Percentiles rank a stretch among this genome's conserved stretches.
Conservation (phyloP, 306 rosid genomes). For the Rosa lucieae region DNA sequence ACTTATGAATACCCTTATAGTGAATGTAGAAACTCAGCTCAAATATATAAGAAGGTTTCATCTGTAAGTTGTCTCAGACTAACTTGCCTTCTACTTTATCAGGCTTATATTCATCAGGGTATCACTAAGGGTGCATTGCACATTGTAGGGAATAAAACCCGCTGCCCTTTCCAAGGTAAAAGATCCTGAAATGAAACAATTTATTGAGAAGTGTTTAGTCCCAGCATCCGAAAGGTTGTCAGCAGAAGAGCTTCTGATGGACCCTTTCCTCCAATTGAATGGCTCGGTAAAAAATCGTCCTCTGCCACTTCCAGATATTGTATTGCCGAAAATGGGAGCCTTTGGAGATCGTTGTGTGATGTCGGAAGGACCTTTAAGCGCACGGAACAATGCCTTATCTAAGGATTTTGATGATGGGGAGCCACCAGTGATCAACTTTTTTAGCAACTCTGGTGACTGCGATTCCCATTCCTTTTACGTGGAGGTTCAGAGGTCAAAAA, state of each 20-base stretch:
- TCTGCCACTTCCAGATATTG: conserved; percentile 48
- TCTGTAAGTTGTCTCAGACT: conserved; percentile 34
- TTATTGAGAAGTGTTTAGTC: conserved; percentile 6
- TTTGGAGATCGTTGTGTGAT: conserved; percentile 47
- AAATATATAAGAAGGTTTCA: conserved; percentile 57
- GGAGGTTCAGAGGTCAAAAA: conserved; percentile 38
- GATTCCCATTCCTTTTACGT: background rate
- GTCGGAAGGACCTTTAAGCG: conserved; percentile 52
- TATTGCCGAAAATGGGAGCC: conserved; percentile 48
- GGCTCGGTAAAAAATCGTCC: conserved; percentile 25
- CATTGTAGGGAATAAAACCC: conserved; percentile 12
- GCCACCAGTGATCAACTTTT: conserved; percentile 34
- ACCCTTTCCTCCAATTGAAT: background rate
- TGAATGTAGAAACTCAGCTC: conserved; percentile 54
- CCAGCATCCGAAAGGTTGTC: conserved; percentile 5
- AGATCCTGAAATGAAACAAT: conserved; percentile 7
- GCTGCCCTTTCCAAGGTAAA: conserved; percentile 8
- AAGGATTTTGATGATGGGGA: conserved; percentile 23
- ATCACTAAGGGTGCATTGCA: conserved; percentile 8
- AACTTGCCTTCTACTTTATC: background rate
- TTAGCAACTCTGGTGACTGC: conserved; percentile 24
- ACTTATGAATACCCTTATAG: conserved; percentile 50
- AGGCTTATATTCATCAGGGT: background rate
- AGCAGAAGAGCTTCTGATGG: conserved; percentile 6
- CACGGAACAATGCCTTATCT: conserved; percentile 17